These are phyloP conservation scores for Oryza meyeriana DNA, from an alignment of 176 grass and related monocot species.

Conservation along the genomic window DNA sequence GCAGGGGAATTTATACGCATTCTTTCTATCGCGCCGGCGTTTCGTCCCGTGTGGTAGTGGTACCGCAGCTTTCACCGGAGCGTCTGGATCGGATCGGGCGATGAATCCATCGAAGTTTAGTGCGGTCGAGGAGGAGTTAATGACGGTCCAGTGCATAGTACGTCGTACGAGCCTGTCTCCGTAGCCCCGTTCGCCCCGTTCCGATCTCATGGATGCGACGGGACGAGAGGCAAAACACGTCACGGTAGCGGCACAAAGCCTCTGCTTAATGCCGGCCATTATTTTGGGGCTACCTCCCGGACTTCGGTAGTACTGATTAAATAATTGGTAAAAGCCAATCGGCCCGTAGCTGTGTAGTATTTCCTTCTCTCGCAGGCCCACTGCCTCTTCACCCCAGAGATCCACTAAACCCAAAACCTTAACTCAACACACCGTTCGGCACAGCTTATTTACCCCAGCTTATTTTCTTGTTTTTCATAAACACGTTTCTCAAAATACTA, in stretches of 20 bases:
- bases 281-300: background rate
- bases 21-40: background rate
- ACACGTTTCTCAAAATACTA: too few relatives aligned
- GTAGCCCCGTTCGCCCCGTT: background rate
- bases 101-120: background rate
- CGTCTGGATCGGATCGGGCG: background rate
- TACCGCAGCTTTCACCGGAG: background rate
- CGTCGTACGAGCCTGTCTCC: background rate
- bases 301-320: background rate
- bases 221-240: background rate
- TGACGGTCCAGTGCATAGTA: background rate
- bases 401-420: background rate
- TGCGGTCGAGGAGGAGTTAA: background rate
- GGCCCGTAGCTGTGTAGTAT: background rate
- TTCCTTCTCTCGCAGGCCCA: background rate
- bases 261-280: background rate
- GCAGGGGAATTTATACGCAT: background rate
- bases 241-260: background rate
- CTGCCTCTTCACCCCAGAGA: background rate
- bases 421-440: too few relatives aligned
- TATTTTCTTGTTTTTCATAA: too few relatives aligned
- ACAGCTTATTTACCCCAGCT: too few relatives aligned
- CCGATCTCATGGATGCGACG: background rate
- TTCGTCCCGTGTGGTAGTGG: background rate
- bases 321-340: slow-evolving; percentile 41